Evolutionary conservation across 1,139 yeast genomes (phyloP), one percentile per base, ranked within the genome.

Genomic region (Yamadazyma spencermartinsiae): DNA sequence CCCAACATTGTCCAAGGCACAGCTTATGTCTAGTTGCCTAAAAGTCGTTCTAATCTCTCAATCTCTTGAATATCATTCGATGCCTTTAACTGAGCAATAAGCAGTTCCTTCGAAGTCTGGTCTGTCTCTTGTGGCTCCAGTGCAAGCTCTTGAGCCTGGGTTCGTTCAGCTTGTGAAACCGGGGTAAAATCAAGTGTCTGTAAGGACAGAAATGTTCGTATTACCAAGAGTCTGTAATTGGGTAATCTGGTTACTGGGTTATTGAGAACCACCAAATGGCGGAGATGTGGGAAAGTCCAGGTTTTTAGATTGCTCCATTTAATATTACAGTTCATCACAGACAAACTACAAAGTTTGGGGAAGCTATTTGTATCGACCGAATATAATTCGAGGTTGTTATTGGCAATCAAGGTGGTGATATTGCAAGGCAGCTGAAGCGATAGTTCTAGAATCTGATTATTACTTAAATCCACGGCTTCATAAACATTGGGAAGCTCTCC

Each of bases 11-110:
- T n/a, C n/a, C n/a, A n/a, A n/a, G n/a, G n/a, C n/a, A n/a, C n/a
- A n/a, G n/a, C n/a, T n/a, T n/a, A n/a, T n/a, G n/a, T 11, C 14
- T 16, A 34, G 5, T 10, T 13, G 32, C 58, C 60, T 38, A 78
- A 57, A 2, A 74, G 67, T 24, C 65, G 63, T 56, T 87, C 95
- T 20, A 89, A 76, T 37, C 79, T 63, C 46, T 83, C 87, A 11
- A 89, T 83, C 48, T 89, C 96, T 11, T 75, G 85, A 43, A 89
- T 58, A 38, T 82, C 80, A 4, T 79, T 71, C 1, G 96, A 95
- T 25, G 61, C 64, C 38, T 73, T 72, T 40, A 89, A 64, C 42
- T 79, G 74, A 34, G 65, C 58, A 46, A 81, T 69, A 35, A 89
- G 60, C 38, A 63, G 62, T 12, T 60, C 60, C 44, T 20, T 26